Base-by-base conservation (phyloP, 1,284 basidiomycete genomes). In the Gymnopus androsaceus region DNA sequence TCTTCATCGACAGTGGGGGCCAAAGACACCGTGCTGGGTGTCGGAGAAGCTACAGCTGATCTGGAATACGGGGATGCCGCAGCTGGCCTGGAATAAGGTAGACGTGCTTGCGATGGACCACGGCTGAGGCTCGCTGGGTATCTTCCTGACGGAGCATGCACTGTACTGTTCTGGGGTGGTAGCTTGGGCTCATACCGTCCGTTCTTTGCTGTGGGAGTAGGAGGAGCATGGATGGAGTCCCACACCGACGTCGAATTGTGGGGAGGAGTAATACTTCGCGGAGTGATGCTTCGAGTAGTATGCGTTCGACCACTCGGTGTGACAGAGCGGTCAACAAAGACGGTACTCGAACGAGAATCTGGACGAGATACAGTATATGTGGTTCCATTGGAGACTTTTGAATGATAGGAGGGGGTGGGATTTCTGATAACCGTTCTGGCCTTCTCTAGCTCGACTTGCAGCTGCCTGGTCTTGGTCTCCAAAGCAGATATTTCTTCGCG, bases 151-250 rank as follows among this genome's bases (percentile, higher is more conserved):
- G 72, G 69, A 30, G 71, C 65, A 56, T 69, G 70, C 28, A 71
- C 64, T 3, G 60, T 62, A 7, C 55, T 38, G n/a, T n/a, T n/a
- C n/a, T n/a, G n/a, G 44, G 55, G 51, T 15, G 58, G 15, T 27
- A 36, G 42, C 7, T 54, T 55, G 21, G 38, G 21, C 36, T 56
- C 42, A 23, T 45, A 49, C 12, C 14, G 42, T 5, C 46, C 52
- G 15, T 49, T 44, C n/a, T 28, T 21, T 19, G 28, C 12, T 9
- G 41, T 12, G 4, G 31, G n/a, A 36, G 33, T 69, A 36, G 65
- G 68, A 14, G 88, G 86, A 17, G 87, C 87, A 61, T 90, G 88
- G 70, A 89, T 87, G 0, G 88, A 90, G 63, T 89, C 84, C 79
- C 83, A 83, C 7, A 88, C 85, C 3, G 85, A 85, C 3, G 80